Conservation (phyloP, 805 yeast genomes). For the Maudiozyma turicensis region DNA sequence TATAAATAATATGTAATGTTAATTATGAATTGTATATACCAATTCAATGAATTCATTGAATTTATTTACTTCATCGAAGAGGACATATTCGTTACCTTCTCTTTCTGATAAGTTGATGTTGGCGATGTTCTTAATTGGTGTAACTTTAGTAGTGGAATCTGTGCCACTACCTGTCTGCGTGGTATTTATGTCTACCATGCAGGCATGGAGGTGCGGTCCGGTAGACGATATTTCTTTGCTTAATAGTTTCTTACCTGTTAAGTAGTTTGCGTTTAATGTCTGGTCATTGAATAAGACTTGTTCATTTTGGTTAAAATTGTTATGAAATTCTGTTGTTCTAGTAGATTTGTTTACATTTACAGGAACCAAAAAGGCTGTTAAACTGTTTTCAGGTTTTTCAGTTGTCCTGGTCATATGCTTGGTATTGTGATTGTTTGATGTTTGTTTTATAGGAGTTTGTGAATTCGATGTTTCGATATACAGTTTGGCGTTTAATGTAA, state of each 20-base stretch:
- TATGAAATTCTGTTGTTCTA: not conserved
- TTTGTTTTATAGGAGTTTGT: not conserved
- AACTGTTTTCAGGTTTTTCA: not conserved
- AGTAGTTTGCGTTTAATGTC: not conserved
- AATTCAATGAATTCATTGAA: not conserved
- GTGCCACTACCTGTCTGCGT: not conserved
- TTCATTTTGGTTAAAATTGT: not conserved
- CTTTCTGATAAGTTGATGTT: not conserved
- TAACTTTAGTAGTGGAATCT: too few relatives aligned
- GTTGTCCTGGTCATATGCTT: not conserved
- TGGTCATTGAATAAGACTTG: not conserved
- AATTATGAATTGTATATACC: not conserved
- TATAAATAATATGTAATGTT: not conserved
- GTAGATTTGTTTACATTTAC: not conserved
- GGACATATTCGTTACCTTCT: conserved; percentile 1
- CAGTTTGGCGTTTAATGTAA: too few relatives aligned
- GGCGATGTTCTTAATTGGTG: not conserved
- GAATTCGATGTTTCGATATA: not conserved
- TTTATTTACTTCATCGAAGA: conserved; percentile 1
- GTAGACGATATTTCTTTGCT: not conserved
- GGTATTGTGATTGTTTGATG: not conserved
- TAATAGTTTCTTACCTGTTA: conserved; percentile 1
- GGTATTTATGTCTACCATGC: not conserved
- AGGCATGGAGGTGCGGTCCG: not conserved
- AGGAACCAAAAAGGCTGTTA: conserved; percentile 1